Percentiles rank a stretch among this genome's conserved stretches.
phyloP scores from a whole-genome alignment of 2,329 filamentous ascomycete genomes.

The Monosporascus sp. region DNA sequence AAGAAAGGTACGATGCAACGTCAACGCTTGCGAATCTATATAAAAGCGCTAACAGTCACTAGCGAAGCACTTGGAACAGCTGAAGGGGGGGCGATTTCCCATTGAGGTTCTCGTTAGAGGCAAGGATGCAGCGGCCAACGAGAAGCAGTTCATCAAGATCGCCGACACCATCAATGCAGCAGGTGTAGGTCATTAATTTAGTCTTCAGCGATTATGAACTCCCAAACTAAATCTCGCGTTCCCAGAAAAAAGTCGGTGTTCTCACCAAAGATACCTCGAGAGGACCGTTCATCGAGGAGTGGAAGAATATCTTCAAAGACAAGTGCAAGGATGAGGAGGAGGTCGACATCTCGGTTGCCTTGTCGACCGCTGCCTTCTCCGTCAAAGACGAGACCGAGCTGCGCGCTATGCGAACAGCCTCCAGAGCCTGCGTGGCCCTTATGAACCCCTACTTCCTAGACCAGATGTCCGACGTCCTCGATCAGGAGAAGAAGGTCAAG shows the following conservation, averaged over 20 bases:
- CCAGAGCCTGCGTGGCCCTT: constrained; percentile 86
- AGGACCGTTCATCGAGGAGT: constrained; percentile 92
- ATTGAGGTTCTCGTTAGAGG: constrained; percentile 88
- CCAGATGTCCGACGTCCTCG: constrained; percentile 93
- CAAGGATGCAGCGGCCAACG: constrained; percentile 87
- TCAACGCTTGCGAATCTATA: constrained; percentile 7
- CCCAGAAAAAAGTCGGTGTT: constrained; percentile 81
- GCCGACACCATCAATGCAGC: constrained; percentile 81
- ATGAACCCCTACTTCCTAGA: constrained; percentile 98
- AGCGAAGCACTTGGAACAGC: constrained; percentile 89
- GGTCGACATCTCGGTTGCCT: constrained; percentile 75
- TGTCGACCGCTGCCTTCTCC: constrained; percentile 80
- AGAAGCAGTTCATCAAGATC: constrained; percentile 82
- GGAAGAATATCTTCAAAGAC: constrained; percentile 77
- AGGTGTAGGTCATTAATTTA: constrained; percentile 56
- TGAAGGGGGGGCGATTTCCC: constrained; percentile 88
- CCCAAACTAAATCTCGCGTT: constrained; percentile 4
- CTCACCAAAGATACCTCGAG: constrained; percentile 78
- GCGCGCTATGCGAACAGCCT: constrained; percentile 88
- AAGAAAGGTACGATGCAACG: constrained; percentile 71
- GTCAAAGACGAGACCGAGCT: constrained; percentile 95
- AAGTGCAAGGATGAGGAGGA: constrained; percentile 83
- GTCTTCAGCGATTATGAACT: background rate
- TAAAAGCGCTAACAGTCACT: constrained; percentile 26
- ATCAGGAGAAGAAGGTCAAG: constrained; percentile 95